phyloP scores from a whole-genome alignment of 768 basidiomycete species.

The Collybia nuda region DNA sequence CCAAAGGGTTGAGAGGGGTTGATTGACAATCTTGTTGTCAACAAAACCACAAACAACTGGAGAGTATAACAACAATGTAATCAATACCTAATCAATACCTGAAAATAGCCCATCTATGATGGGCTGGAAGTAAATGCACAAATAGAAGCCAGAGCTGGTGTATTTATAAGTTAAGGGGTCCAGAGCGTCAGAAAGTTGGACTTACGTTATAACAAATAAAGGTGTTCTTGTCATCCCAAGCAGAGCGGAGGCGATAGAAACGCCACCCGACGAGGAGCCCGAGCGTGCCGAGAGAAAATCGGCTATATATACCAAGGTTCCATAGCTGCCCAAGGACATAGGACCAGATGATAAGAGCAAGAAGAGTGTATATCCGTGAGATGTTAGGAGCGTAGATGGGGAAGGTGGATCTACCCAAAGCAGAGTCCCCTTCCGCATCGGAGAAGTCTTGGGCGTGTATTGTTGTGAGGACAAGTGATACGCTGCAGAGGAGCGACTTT shows the following conservation, averaged over 20 bases:
- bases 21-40: too few relatives aligned
- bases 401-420: constrained; percentile 38
- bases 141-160: constrained; percentile 19
- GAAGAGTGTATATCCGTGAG: constrained; percentile 24
- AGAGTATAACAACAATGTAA: too few relatives aligned
- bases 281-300: constrained; percentile 3
- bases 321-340: constrained; percentile 8
- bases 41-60: too few relatives aligned
- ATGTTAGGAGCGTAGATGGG: constrained; percentile 41
- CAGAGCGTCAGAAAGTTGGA: not conserved
- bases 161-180: not conserved
- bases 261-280: constrained; percentile 14
- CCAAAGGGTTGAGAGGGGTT: too few relatives aligned
- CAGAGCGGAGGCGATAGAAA: constrained; percentile 15
- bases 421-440: constrained; percentile 41
- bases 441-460: constrained; percentile 48
- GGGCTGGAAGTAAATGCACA: constrained; percentile 1
- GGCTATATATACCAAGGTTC: constrained; percentile 1
- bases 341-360: constrained; percentile 16
- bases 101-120: too few relatives aligned
- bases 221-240: constrained; percentile 15
- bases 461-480: constrained; percentile 38
- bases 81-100: too few relatives aligned
- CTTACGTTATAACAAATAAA: constrained; percentile 25
- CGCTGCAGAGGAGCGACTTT: constrained; percentile 14